Evolutionary conservation across 2,329 filamentous ascomycete genomes (phyloP).

Genomic region (Fusarium hostae): DNA sequence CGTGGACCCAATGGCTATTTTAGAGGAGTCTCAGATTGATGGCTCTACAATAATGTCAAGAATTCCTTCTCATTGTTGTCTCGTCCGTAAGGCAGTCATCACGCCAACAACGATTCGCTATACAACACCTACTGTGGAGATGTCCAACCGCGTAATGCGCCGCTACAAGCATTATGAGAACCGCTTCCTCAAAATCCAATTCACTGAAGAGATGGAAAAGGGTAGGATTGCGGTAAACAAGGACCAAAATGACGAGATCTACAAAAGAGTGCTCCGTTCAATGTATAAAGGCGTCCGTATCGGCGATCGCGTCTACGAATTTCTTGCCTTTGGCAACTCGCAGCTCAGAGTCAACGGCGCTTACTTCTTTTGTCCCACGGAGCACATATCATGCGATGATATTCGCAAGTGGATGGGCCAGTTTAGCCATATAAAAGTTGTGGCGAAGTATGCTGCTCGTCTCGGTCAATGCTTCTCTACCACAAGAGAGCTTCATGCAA

Average conservation of each 20-base stretch:
- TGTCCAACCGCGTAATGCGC: constrained; percentile 87
- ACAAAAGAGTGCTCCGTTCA: constrained; percentile 76
- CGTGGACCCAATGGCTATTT: constrained; percentile 78
- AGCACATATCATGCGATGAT: constrained; percentile 73
- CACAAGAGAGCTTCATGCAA: constrained; percentile 77
- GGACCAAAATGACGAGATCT: constrained; percentile 74
- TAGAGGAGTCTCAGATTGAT: constrained; percentile 64
- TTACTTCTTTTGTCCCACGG: constrained; percentile 86
- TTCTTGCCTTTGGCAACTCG: constrained; percentile 94
- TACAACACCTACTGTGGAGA: constrained; percentile 81
- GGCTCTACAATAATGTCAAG: constrained; percentile 59
- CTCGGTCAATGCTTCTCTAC: constrained; percentile 97
- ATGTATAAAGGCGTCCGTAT: constrained; percentile 83
- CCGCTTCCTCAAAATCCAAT: constrained; percentile 88
- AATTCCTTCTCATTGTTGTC: constrained; percentile 77
- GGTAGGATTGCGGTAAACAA: constrained; percentile 67
- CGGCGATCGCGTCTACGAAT: constrained; percentile 84
- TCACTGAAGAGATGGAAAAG: constrained; percentile 79
- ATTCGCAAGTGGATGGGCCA: constrained; percentile 90
- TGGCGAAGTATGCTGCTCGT: constrained; percentile 91
- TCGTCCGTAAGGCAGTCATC: constrained; percentile 79
- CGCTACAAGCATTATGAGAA: constrained; percentile 75
- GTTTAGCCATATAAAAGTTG: constrained; percentile 80
- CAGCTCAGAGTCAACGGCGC: constrained; percentile 92
- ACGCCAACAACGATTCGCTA: constrained; percentile 88